phyloP scores from a whole-genome alignment of 164 flowering plant genomes.

The Aristolochia contorta region DNA sequence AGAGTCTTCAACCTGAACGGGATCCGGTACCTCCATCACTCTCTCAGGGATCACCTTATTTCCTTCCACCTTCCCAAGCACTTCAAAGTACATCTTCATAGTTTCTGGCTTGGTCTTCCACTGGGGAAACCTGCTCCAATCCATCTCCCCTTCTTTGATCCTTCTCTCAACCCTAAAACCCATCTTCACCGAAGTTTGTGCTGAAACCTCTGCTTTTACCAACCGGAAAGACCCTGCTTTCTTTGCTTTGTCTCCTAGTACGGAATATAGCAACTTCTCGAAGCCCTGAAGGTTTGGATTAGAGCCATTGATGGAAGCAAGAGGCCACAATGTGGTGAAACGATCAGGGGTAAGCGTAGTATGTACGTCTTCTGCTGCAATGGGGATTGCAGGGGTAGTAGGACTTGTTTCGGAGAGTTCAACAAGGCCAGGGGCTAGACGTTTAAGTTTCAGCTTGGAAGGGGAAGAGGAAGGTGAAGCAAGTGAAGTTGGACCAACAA shows the following conservation, averaged over 20 bases:
- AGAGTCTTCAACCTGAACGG: slow-evolving; percentile 48
- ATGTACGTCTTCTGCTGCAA: slow-evolving; percentile 18
- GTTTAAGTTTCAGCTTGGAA: slow-evolving; percentile 73
- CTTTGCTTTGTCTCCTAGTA: slow-evolving; percentile 58
- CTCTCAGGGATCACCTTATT: slow-evolving; percentile 67
- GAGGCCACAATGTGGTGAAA: slow-evolving; percentile 79
- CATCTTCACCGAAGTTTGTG: slow-evolving; percentile 77
- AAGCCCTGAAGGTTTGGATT: slow-evolving; percentile 65
- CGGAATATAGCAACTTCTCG: slow-evolving; percentile 50
- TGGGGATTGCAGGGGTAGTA: slow-evolving; percentile 16
- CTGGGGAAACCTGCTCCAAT: slow-evolving; percentile 33
- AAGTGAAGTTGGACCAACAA: slow-evolving; percentile 50
- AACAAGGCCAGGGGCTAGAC: slow-evolving; percentile 85
- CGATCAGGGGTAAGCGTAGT: slow-evolving; percentile 43
- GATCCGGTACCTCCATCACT: slow-evolving; percentile 48
- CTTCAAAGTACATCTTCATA: slow-evolving; percentile 79
- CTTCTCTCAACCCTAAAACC: slow-evolving; percentile 71
- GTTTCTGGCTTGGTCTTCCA: slow-evolving; percentile 86
- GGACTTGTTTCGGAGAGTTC: slow-evolving; percentile 52
- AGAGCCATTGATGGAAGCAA: slow-evolving; percentile 66
- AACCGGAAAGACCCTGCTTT: slow-evolving; percentile 62
- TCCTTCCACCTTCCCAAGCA: slow-evolving; percentile 82
- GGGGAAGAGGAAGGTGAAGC: slow-evolving; percentile 53
- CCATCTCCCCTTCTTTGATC: slow-evolving; percentile 49
- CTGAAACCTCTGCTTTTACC: slow-evolving; percentile 73